Base-by-base conservation (phyloP, 2,329 filamentous ascomycete species). In the Ascomycota sp. region DNA sequence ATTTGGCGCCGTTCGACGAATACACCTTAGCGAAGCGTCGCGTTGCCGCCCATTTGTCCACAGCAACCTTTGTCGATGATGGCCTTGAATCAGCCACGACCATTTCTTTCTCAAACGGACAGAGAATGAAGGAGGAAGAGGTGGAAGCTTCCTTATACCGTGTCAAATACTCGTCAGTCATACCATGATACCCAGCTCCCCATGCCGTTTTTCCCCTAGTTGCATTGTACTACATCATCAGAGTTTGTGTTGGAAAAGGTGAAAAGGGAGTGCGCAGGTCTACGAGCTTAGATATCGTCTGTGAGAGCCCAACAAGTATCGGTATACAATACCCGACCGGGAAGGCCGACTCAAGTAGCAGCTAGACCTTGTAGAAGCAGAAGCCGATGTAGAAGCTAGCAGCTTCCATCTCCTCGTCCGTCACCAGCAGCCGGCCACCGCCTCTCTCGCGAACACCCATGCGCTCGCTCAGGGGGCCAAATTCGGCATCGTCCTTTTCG, bases 331-430 rank as follows among this genome's bases (percentile, higher is more conserved):
- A n/a, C n/a, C n/a, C n/a, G n/a, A n/a, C n/a, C n/a, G n/a, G n/a
- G n/a, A n/a, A n/a, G n/a, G n/a, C n/a, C n/a, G n/a, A n/a, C n/a
- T n/a, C n/a, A n/a, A n/a, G n/a, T n/a, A n/a, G n/a, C n/a, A n/a
- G 17, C 38, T 61, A 89, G 27, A 91, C 81, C 60, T 94, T 93
- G 55, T 94, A 92, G 53, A 95, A 95, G 56, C 83, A 93, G 46
- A 95, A 95, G 2, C 80, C 85, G 43, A 91, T 69, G 46, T 95
- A 95, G 46, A 95, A 92, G 42, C 68, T 72, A 8, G 77, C 81
- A 27, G 89, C 89, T 51, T 95, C 85, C 66, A 91, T 77, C 59
- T 98, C 89, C 47, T 92, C 79, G 9, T 76, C 65, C 2, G 69
- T 76, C 30, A 94, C 80, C 28, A 78, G 50, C 38, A 94, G 54